These are phyloP conservation scores for Solanum ahanhuiri DNA, from an alignment of 257 asterid species.

Conservation along the genomic window DNA sequence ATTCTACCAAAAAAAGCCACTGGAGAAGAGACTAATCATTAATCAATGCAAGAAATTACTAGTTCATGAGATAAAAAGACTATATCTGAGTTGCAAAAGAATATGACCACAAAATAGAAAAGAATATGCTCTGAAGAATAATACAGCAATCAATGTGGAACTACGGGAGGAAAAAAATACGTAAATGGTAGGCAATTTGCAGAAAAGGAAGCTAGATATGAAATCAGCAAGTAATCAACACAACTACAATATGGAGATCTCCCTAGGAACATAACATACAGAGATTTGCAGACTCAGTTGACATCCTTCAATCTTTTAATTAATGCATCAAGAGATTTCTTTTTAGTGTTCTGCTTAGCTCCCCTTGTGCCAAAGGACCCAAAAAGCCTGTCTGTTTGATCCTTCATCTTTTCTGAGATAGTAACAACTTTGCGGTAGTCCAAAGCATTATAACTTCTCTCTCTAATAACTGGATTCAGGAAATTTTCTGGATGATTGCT, in stretches of 20 bases:
- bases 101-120: background rate
- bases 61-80: background rate
- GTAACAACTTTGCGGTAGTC: slow-evolving; percentile 73
- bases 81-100: background rate
- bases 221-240: slow-evolving; percentile 21
- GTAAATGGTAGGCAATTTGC: background rate
- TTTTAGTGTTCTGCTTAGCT: slow-evolving; percentile 77
- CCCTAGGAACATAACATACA: slow-evolving; percentile 18
- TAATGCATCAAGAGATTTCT: slow-evolving; percentile 86
- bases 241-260: slow-evolving; percentile 10
- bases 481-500: slow-evolving; percentile 94
- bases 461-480: slow-evolving; percentile 85
- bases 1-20: background rate
- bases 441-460: slow-evolving; percentile 72
- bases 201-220: background rate
- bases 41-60: background rate
- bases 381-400: slow-evolving; percentile 76
- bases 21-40: background rate
- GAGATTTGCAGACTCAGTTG: slow-evolving; percentile 28
- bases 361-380: slow-evolving; percentile 92
- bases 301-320: slow-evolving; percentile 85
- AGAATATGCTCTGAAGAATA: background rate
- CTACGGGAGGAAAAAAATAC: background rate
- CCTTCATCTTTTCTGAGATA: slow-evolving; percentile 85
- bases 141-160: slow-evolving; percentile 4